phyloP scores from a whole-genome alignment of 345 rosid species.

The Gossypium rotundifolium region DNA sequence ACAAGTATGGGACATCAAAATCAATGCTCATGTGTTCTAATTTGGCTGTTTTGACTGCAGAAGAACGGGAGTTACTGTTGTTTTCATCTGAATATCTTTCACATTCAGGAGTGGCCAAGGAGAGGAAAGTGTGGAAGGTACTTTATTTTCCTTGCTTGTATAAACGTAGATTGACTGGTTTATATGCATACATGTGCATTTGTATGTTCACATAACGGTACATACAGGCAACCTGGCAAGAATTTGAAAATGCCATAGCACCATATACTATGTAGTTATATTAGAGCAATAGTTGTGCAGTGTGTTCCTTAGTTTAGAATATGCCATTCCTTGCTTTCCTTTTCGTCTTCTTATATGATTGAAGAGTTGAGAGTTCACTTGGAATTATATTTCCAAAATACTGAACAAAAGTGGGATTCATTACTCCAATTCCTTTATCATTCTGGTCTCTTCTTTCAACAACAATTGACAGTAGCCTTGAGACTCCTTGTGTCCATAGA shows the following conservation, averaged over 20 bases:
- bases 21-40: no score
- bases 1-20: no score
- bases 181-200: not conserved
- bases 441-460: slow-evolving; percentile 35
- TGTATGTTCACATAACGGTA: not conserved
- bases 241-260: not conserved
- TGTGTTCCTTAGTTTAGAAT: not conserved
- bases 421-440: slow-evolving; percentile 8
- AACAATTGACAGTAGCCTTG: slow-evolving; percentile 52
- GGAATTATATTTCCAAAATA: no score
- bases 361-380: no score
- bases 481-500: slow-evolving; percentile 77
- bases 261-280: not conserved
- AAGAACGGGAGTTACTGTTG: not conserved
- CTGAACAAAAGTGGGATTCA: no score
- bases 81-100: no score
- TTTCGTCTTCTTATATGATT: not conserved
- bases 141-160: not conserved
- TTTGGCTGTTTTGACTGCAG: no score
- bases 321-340: not conserved
- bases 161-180: not conserved
- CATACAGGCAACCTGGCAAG: not conserved
- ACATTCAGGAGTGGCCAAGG: no score
- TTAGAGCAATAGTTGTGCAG: not conserved
- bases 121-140: no score